A percentile compares a stretch with the other conserved stretches of the same genome.
phyloP scores from a whole-genome alignment of 164 flowering plant genomes.

The Tinospora cordifolia region DNA sequence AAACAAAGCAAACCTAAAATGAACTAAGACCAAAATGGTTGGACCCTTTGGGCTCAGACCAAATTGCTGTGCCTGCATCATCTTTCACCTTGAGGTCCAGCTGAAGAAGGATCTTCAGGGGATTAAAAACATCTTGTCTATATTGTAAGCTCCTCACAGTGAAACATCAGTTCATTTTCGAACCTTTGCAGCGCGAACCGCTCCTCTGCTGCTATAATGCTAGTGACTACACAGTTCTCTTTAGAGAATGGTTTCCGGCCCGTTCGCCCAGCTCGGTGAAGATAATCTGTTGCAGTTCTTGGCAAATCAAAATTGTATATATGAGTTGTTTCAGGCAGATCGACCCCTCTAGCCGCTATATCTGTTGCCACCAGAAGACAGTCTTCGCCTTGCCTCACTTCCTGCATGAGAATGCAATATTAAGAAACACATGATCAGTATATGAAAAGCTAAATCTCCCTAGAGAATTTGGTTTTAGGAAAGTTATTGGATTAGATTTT shows the following conservation, averaged over 20 bases:
- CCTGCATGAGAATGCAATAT: constrained; percentile 33
- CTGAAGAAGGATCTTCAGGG: neutral
- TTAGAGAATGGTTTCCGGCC: constrained; percentile 86
- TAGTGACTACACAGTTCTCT: constrained; percentile 56
- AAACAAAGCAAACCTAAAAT: too few relatives aligned
- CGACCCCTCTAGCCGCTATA: constrained; percentile 87
- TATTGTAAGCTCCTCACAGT: constrained; percentile 50
- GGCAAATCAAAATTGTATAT: constrained; percentile 92
- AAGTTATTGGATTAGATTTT: neutral
- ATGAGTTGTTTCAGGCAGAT: constrained; percentile 87
- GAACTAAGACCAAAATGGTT: neutral
- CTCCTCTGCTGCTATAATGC: constrained; percentile 55
- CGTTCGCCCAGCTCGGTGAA: constrained; percentile 95
- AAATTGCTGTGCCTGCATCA: neutral
- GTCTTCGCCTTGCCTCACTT: constrained; percentile 57
- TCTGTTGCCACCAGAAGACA: constrained; percentile 85
- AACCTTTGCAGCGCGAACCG: constrained; percentile 70
- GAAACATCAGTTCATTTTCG: constrained; percentile 76
- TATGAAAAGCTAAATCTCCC: neutral
- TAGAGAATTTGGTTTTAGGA: neutral
- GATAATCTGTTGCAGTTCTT: constrained; percentile 66
- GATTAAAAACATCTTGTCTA: neutral
- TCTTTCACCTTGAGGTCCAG: neutral
- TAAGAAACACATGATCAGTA: neutral
- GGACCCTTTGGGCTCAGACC: neutral